A percentile compares a stretch with the other conserved stretches of the same genome.
Conservation (phyloP, 2,329 filamentous ascomycete genomes). For the Lachnellula cervina region DNA sequence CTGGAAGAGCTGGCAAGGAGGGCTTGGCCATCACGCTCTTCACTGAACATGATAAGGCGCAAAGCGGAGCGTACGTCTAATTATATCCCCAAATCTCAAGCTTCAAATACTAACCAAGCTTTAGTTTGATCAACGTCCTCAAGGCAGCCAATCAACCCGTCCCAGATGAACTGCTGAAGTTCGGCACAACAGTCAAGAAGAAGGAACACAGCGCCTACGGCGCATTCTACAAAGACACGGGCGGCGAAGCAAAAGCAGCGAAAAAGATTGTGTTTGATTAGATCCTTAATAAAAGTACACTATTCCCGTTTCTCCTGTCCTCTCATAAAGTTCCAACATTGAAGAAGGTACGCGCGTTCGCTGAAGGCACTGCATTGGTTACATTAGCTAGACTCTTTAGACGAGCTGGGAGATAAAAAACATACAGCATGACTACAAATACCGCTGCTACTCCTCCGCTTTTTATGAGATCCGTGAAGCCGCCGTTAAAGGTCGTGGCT, state of each 20-base stretch:
- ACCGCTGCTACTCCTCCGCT: conserved; percentile 46
- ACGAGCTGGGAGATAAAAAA: conserved; percentile 24
- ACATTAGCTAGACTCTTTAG: conserved; percentile 18
- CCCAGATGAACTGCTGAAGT: conserved; percentile 87
- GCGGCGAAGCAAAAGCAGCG: conserved; percentile 74
- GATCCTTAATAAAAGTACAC: not conserved
- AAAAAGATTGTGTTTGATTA: conserved; percentile 90
- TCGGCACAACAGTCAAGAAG: conserved; percentile 97
- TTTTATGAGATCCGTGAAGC: conserved; percentile 36
- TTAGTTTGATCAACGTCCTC: conserved; percentile 85
- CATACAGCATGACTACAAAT: conserved; percentile 57
- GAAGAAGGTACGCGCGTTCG: conserved; percentile 50
- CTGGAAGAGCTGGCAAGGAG: conserved; percentile 84
- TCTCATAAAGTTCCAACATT: conserved; percentile 44
- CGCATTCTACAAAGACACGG: conserved; percentile 80
- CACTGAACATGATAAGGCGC: conserved; percentile 88
- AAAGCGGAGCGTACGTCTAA: conserved; percentile 74
- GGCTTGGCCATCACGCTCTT: conserved; percentile 91
- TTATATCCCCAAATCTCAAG: not conserved
- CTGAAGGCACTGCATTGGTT: conserved; percentile 42
- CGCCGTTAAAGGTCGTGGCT: conserved; percentile 22
- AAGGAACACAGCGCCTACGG: conserved; percentile 95
- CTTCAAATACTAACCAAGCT: conserved; percentile 9
- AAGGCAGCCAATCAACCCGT: conserved; percentile 89
- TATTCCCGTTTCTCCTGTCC: conserved; percentile 22